Base-by-base conservation (phyloP, 768 basidiomycete species). In the Austroboletus eburneus region DNA sequence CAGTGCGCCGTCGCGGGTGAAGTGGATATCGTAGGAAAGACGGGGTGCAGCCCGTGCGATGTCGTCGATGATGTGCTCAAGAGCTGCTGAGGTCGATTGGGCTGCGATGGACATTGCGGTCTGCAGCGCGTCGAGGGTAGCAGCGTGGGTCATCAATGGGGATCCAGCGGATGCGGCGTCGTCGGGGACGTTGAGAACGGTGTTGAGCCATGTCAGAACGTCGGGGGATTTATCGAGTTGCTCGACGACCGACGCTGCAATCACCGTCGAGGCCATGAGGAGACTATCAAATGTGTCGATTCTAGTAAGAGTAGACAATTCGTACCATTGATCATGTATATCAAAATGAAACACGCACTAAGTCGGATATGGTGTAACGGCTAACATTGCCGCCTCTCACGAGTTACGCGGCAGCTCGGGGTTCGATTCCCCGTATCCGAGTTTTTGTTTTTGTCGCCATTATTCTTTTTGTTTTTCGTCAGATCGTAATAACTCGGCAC, bases 11-110 rank as follows among this genome's bases (percentile, higher is more conserved):
- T 98, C 95, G 35, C 90, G 85, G 83, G 97, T 94, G 71, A 96
- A 96, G 63, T 98, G 94, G 29, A 99, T 75, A 67, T 98, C 96
- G 64, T 96, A 98, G 2, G 89, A 83, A 38, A 99, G 76, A 32
- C 96, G 80, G 12, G 96, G 91, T 18, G 97, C 84, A 5, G 85
- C 80, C 40, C 93, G 81, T 2, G 94, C 91, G 35, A 97, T 89
- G 62, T 97, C 93, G 60, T 92, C 86, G 48, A 99, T 93, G 38
- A 83, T 80, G 50, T 83, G 83, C 64, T 97, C 96, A 46, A 97
- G 79, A 43, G 86, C 74, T 10, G 83, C 70, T 3, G 92, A 89
- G 0, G 93, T 94, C 56, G 97, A 94, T 60, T 92, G 86, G 35
- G 83, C 83, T 29, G 91, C 84, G 32, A 93, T 78, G 50, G 95